A percentile compares a stretch with the other conserved stretches of the same genome.
phyloP scores from a whole-genome alignment of 345 rosid species.

The Populus pruinosa region DNA sequence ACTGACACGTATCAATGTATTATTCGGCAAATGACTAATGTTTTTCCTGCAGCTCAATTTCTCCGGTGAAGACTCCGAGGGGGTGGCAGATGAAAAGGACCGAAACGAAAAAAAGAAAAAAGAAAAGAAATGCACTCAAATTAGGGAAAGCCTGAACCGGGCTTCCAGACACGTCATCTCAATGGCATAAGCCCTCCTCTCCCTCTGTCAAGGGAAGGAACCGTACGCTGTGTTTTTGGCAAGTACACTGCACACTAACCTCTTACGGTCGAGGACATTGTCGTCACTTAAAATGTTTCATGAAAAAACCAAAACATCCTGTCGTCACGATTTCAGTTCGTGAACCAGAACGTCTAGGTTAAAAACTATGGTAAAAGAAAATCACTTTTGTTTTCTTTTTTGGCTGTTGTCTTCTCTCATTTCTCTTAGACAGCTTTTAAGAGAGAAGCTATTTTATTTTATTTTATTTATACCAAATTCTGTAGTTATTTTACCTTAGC shows the following conservation, averaged over 20 bases:
- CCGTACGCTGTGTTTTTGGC: neutral
- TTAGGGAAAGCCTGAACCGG: neutral
- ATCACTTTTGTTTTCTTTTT: no score
- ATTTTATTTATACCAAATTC: no score
- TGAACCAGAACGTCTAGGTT: neutral
- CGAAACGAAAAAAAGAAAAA: no score
- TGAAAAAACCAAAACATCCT: neutral
- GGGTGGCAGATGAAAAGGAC: neutral
- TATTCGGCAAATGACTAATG: neutral
- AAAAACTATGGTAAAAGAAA: no score
- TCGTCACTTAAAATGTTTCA: neutral
- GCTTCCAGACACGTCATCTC: neutral
- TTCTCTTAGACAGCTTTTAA: no score
- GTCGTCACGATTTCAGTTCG: neutral
- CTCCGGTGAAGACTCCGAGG: neutral
- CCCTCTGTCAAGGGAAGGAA: neutral
- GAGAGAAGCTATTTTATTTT: no score
- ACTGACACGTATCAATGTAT: neutral
- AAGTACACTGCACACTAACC: neutral
- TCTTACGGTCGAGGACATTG: neutral
- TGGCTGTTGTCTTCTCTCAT: no score
- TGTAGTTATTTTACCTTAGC: no score
- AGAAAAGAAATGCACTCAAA: no score
- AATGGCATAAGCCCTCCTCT: neutral
- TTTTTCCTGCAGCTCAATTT: neutral